Evolutionary conservation across 495 filamentous ascomycete species (phyloP).

Genomic region (Penicillium coprophilum): DNA sequence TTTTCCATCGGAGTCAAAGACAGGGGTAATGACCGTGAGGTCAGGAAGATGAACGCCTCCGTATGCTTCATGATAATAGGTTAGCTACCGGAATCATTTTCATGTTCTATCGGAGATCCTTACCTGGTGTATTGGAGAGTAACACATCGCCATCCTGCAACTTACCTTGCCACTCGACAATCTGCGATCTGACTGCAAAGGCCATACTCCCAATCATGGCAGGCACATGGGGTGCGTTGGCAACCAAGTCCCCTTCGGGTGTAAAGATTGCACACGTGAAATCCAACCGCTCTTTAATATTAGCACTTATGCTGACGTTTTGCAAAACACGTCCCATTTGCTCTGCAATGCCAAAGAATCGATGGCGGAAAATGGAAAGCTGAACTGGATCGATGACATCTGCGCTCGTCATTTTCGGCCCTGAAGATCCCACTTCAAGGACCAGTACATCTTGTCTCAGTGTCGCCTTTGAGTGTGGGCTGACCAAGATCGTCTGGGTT

Average conservation of each 20-base stretch:
- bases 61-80: constrained; percentile 65
- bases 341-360: constrained; percentile 56
- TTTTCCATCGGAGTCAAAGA: constrained; percentile 63
- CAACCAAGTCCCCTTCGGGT: constrained; percentile 37
- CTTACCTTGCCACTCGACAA: constrained; percentile 78
- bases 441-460: constrained; percentile 69
- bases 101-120: background rate
- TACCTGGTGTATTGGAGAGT: constrained; percentile 81
- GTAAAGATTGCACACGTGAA: constrained; percentile 40
- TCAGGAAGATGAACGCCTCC: constrained; percentile 85
- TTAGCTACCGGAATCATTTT: background rate
- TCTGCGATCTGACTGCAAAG: constrained; percentile 82
- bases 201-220: constrained; percentile 83
- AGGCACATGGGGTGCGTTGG: constrained; percentile 69
- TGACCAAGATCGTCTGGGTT: constrained; percentile 88
- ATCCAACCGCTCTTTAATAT: constrained; percentile 44
- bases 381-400: constrained; percentile 65
- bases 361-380: constrained; percentile 84
- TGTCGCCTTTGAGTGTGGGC: constrained; percentile 59
- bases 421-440: constrained; percentile 63
- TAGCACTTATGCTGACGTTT: constrained; percentile 33
- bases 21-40: constrained; percentile 84
- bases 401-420: constrained; percentile 56
- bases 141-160: constrained; percentile 81
- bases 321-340: constrained; percentile 42